A percentile compares a stretch with the other conserved stretches of the same genome.
Evolutionary conservation across 306 rosid genomes (phyloP).

Genomic region (Quercus aquifolioides): DNA sequence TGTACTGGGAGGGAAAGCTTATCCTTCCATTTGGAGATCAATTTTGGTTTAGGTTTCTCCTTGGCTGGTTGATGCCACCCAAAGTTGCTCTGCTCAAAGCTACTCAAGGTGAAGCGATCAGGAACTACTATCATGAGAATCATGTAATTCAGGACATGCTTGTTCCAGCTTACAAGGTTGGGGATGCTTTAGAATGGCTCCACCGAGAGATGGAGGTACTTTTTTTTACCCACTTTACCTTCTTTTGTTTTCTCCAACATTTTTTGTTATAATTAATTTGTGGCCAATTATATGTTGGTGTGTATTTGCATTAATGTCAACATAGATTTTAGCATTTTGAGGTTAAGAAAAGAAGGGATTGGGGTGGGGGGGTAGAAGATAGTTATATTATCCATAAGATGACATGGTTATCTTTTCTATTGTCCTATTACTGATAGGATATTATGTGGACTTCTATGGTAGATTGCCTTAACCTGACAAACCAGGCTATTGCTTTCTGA

Average conservation of each 20-base stretch:
- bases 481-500: background rate
- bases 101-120: slow-evolving; percentile 94
- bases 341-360: background rate
- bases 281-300: background rate
- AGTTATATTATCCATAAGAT: background rate
- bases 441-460: background rate
- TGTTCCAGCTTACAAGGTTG: slow-evolving; percentile 88
- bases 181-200: slow-evolving; percentile 94
- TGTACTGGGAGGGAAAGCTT: slow-evolving; percentile 99
- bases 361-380: background rate
- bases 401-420: background rate
- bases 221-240: background rate
- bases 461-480: background rate
- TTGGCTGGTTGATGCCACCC: slow-evolving; percentile 99
- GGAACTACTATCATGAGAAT: slow-evolving; percentile 95
- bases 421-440: background rate
- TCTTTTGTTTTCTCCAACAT: background rate
- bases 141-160: slow-evolving; percentile 98
- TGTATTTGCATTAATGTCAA: background rate
- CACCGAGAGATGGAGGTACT: slow-evolving; percentile 95
- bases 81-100: slow-evolving; percentile 96
- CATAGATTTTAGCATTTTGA: background rate
- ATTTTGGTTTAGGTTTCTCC: slow-evolving; percentile 78
- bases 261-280: background rate
- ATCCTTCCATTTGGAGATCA: slow-evolving; percentile 96